Conservation (phyloP, 2,329 filamentous ascomycete species). For the Exophiala calicioides region DNA sequence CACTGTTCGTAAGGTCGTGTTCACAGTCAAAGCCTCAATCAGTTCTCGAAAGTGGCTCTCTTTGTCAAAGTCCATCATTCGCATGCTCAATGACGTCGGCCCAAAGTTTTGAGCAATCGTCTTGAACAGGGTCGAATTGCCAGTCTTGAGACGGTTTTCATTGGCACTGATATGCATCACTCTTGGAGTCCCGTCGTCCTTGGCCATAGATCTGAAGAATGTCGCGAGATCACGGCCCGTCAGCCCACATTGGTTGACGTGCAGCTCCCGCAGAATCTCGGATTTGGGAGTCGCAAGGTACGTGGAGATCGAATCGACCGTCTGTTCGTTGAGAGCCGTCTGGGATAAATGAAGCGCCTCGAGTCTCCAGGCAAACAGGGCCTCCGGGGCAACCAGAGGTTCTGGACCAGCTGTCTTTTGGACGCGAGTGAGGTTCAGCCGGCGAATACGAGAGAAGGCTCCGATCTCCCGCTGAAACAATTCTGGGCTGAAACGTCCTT, state of each 20-base stretch:
- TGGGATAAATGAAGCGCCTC: slow-evolving; percentile 67
- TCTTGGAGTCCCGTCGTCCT: slow-evolving; percentile 51
- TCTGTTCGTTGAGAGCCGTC: slow-evolving; percentile 62
- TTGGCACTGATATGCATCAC: slow-evolving; percentile 67
- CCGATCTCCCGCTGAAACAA: slow-evolving; percentile 67
- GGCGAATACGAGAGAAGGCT: slow-evolving; percentile 66
- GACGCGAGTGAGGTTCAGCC: slow-evolving; percentile 66
- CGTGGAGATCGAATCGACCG: slow-evolving; percentile 64
- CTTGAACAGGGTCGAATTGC: slow-evolving; percentile 45
- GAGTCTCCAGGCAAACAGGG: slow-evolving; percentile 65
- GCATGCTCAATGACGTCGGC: slow-evolving; percentile 65
- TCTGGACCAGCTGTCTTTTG: slow-evolving; percentile 64
- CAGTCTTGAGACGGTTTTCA: slow-evolving; percentile 55
- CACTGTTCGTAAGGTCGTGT: slow-evolving; percentile 63
- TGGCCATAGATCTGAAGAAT: slow-evolving; percentile 64
- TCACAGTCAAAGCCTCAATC: slow-evolving; percentile 61
- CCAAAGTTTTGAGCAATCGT: slow-evolving; percentile 55
- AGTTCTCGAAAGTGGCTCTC: slow-evolving; percentile 65
- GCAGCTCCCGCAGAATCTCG: slow-evolving; percentile 60
- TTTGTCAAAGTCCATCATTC: slow-evolving; percentile 68
- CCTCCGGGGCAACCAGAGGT: slow-evolving; percentile 66
- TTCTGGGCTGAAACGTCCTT: slow-evolving; percentile 63
- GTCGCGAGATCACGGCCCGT: slow-evolving; percentile 65
- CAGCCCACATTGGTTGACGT: slow-evolving; percentile 66
- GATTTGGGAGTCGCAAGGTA: slow-evolving; percentile 66